A percentile compares a stretch with the other conserved stretches of the same genome.
These are phyloP conservation scores for Trichoderma oligosporum DNA, from an alignment of 2,329 filamentous ascomycete genomes.

Conservation along the genomic window DNA sequence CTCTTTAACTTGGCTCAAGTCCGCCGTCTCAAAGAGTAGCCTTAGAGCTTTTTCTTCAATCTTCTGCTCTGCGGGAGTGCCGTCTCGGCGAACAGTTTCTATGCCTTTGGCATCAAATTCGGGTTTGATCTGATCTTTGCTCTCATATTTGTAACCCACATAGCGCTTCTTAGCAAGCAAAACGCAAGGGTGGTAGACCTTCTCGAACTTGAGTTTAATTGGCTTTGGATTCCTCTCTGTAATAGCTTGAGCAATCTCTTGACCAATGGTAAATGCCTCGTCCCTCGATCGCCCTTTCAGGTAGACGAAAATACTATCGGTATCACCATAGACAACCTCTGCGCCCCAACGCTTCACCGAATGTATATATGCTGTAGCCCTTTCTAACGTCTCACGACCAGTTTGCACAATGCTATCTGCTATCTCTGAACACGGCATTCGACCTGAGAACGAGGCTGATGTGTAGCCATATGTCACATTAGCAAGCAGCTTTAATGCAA, in stretches of 20 bases:
- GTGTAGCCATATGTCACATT: slow-evolving; percentile 99
- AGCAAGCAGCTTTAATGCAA: slow-evolving; percentile 93
- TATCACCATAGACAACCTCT: slow-evolving; percentile 97
- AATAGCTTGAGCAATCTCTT: slow-evolving; percentile 83
- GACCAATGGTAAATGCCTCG: slow-evolving; percentile 86
- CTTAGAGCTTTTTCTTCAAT: slow-evolving; percentile 91
- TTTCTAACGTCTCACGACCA: slow-evolving; percentile 88
- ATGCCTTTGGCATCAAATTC: slow-evolving; percentile 98
- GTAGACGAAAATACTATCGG: slow-evolving; percentile 89
- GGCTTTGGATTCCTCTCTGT: slow-evolving; percentile 88
- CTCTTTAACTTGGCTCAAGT: slow-evolving; percentile 80
- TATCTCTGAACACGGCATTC: slow-evolving; percentile 97
- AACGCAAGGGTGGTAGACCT: slow-evolving; percentile 94
- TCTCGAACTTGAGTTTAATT: slow-evolving; percentile 96
- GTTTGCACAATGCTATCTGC: slow-evolving; percentile 98
- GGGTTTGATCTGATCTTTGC: slow-evolving; percentile 66
- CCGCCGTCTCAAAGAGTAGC: slow-evolving; percentile 82
- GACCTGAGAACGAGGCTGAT: slow-evolving; percentile 90
- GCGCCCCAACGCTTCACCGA: slow-evolving; percentile 83
- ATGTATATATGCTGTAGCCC: slow-evolving; percentile 88
- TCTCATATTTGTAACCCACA: slow-evolving; percentile 96
- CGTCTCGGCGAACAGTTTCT: slow-evolving; percentile 92
- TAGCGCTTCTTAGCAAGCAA: slow-evolving; percentile 96
- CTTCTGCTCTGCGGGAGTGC: slow-evolving; percentile 92
- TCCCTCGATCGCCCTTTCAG: slow-evolving; percentile 82